Evolutionary conservation across 2,329 filamentous ascomycete genomes (phyloP).

Genomic region (Claviceps humidiphila): DNA sequence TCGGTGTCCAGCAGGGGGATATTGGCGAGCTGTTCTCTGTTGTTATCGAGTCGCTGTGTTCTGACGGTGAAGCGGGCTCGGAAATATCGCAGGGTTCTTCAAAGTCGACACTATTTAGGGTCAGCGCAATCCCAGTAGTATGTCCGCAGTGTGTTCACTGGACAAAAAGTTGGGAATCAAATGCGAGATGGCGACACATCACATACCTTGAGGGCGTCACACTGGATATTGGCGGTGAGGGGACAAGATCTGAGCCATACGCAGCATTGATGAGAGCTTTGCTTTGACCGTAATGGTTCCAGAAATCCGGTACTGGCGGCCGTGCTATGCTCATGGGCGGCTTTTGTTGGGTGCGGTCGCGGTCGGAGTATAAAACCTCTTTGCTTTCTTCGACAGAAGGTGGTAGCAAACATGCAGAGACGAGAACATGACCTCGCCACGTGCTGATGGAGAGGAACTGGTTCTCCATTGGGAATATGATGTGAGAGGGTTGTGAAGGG

Average conservation of each 20-base stretch:
- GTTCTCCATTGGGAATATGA: background rate
- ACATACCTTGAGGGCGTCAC: background rate
- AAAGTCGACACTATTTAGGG: background rate
- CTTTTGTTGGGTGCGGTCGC: background rate
- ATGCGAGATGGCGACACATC: background rate
- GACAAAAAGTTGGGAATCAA: background rate
- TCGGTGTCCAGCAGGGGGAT: background rate
- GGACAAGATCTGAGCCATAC: background rate
- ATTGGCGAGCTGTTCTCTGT: background rate
- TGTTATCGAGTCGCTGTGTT: background rate
- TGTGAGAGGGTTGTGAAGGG: no score
- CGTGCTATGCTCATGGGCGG: background rate
- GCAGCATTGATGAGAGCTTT: background rate
- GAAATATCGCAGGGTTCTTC: no score
- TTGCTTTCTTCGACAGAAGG: background rate
- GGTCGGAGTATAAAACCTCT: background rate
- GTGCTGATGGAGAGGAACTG: background rate
- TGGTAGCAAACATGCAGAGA: background rate
- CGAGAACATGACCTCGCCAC: conserved; percentile 1
- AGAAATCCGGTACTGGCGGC: background rate
- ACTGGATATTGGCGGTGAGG: background rate
- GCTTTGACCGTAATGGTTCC: background rate
- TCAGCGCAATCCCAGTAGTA: background rate
- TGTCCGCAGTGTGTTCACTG: background rate
- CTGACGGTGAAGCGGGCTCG: background rate